A percentile compares a stretch with the other conserved stretches of the same genome.
Conservation (phyloP, 1,284 basidiomycete genomes). For the Ganoderma lucidum region DNA sequence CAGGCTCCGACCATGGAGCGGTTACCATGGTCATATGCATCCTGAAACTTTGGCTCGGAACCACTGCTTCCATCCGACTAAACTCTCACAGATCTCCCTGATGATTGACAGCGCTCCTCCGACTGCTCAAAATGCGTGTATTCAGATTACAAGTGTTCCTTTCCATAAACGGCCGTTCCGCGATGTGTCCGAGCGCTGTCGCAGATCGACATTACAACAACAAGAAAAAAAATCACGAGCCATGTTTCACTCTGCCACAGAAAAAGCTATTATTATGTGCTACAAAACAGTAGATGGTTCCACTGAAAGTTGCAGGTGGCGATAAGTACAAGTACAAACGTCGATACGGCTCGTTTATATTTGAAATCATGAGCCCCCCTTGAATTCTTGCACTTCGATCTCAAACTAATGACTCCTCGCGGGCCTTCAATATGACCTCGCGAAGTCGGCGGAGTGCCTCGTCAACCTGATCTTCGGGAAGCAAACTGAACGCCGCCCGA, state of each 20-base stretch:
- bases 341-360: not conserved
- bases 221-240: not conserved
- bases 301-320: not conserved
- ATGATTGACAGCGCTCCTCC: not conserved
- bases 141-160: not conserved
- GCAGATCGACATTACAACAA: not conserved
- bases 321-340: not conserved
- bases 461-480: constrained; percentile 75
- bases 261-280: not conserved
- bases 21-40: not conserved
- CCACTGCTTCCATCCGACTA: not conserved
- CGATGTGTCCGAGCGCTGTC: not conserved
- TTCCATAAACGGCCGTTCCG: not conserved
- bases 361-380: not conserved
- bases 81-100: constrained; percentile 7
- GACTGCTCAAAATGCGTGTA: not conserved
- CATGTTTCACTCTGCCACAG: not conserved
- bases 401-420: constrained; percentile 14
- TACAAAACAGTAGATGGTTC: not conserved
- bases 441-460: constrained; percentile 78
- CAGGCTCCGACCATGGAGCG: not conserved
- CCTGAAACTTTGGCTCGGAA: not conserved
- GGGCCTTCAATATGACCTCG: constrained; percentile 47
- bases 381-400: not conserved
- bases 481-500: constrained; percentile 82